These are phyloP conservation scores for Penicillium sp. DNA, from an alignment of 2,329 filamentous ascomycete species.

Conservation along the genomic window DNA sequence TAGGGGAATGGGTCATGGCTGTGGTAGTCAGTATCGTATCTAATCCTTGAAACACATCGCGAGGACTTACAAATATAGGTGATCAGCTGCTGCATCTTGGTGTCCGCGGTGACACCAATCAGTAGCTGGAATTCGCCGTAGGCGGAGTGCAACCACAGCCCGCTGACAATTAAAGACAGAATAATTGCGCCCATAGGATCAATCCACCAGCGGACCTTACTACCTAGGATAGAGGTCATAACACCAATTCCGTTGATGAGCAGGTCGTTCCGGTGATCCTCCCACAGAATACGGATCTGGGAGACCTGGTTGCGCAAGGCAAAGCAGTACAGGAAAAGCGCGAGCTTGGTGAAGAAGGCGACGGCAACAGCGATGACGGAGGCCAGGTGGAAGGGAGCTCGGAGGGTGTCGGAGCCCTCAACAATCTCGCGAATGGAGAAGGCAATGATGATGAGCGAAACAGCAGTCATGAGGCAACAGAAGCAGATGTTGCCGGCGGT, in stretches of 20 bases:
- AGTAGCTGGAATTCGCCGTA: constrained; percentile 88
- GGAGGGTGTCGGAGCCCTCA: constrained; percentile 47
- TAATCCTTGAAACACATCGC: neutral
- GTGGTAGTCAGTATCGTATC: constrained; percentile 8
- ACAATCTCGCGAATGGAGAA: constrained; percentile 75
- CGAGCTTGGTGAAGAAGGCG: constrained; percentile 82
- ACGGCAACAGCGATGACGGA: constrained; percentile 81
- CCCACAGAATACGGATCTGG: constrained; percentile 89
- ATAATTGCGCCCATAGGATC: constrained; percentile 89
- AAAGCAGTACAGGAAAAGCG: constrained; percentile 89
- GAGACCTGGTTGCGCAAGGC: constrained; percentile 86
- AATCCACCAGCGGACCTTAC: constrained; percentile 89
- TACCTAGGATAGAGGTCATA: constrained; percentile 84
- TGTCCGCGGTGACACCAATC: constrained; percentile 83
- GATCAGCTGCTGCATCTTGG: constrained; percentile 85
- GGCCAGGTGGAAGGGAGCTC: constrained; percentile 72
- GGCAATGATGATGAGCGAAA: constrained; percentile 89
- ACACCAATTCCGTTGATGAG: constrained; percentile 94
- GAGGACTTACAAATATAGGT: constrained; percentile 75
- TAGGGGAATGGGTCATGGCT: constrained; percentile 81
- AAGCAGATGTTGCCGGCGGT: constrained; percentile 96
- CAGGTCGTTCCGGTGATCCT: constrained; percentile 97
- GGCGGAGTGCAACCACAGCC: constrained; percentile 80
- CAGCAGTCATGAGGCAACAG: constrained; percentile 91
- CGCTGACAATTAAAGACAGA: constrained; percentile 74